Evolutionary conservation across 2,329 filamentous ascomycete genomes (phyloP).

Genomic region (Xylaria arbuscula): DNA sequence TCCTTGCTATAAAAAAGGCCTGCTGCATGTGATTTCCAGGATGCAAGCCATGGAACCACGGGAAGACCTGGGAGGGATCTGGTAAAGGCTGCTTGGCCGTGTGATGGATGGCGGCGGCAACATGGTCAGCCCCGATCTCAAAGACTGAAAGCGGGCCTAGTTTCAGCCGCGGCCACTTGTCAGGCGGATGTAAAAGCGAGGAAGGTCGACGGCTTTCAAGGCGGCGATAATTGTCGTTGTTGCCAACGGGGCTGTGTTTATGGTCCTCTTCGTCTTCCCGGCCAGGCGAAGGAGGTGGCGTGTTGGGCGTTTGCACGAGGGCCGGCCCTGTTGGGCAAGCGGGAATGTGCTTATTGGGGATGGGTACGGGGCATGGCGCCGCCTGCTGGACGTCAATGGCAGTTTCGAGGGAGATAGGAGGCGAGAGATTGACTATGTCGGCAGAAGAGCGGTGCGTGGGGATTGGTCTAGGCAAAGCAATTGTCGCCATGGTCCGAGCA

Average conservation of each 20-base stretch:
- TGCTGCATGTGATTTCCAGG: slow-evolving; percentile 89
- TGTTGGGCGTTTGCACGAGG: slow-evolving; percentile 64
- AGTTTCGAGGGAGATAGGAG: slow-evolving; percentile 57
- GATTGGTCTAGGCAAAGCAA: slow-evolving; percentile 63
- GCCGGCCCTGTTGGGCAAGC: slow-evolving; percentile 84
- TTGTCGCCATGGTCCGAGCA: slow-evolving; percentile 61
- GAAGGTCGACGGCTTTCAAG: slow-evolving; percentile 54
- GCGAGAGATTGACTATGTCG: slow-evolving; percentile 55
- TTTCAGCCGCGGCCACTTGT: slow-evolving; percentile 65
- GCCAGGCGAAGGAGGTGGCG: slow-evolving; percentile 74
- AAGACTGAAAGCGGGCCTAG: slow-evolving; percentile 72
- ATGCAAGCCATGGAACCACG: slow-evolving; percentile 95
- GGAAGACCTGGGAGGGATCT: slow-evolving; percentile 87
- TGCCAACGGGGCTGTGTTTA: not conserved
- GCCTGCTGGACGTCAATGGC: slow-evolving; percentile 50
- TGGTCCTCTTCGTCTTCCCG: slow-evolving; percentile 62
- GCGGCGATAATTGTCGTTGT: not conserved
- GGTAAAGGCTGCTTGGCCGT: slow-evolving; percentile 83
- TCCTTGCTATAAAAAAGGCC: slow-evolving; percentile 85
- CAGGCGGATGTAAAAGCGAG: slow-evolving; percentile 81
- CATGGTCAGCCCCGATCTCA: slow-evolving; percentile 73
- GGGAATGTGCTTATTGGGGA: slow-evolving; percentile 93
- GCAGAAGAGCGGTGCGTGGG: slow-evolving; percentile 58
- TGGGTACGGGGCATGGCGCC: slow-evolving; percentile 54
- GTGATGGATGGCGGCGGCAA: slow-evolving; percentile 80